phyloP scores from a whole-genome alignment of 306 rosid species.

The Acacia acuminata region DNA sequence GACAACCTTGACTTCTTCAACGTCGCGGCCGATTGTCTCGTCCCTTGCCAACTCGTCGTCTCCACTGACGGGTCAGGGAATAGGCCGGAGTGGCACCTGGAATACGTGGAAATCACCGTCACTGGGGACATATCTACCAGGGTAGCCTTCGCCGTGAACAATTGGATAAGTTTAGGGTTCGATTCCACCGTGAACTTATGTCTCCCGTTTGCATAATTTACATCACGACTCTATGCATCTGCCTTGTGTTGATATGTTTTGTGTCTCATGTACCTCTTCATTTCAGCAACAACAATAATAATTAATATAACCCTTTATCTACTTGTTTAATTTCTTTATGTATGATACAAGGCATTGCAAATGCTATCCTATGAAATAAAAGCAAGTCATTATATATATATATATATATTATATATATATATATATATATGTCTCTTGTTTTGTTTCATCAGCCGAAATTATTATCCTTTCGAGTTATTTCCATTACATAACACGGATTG shows the following conservation, averaged over 20 bases:
- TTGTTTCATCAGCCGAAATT: too few relatives aligned
- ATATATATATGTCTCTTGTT: too few relatives aligned
- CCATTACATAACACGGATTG: too few relatives aligned
- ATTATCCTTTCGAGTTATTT: too few relatives aligned
- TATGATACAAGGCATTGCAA: too few relatives aligned
- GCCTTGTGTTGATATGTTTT: too few relatives aligned
- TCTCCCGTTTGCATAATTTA: neutral
- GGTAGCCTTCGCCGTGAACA: neutral
- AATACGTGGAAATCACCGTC: neutral
- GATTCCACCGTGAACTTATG: neutral
- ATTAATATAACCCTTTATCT: too few relatives aligned
- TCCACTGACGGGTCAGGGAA: neutral
- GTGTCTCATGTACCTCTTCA: too few relatives aligned
- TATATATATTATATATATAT: too few relatives aligned
- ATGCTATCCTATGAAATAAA: too few relatives aligned
- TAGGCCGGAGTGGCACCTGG: neutral
- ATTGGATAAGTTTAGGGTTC: neutral
- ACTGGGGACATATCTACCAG: neutral
- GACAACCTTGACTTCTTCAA: neutral
- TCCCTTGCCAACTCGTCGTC: neutral
- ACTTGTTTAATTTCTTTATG: too few relatives aligned
- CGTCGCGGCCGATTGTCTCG: neutral
- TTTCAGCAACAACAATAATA: too few relatives aligned
- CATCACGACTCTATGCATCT: neutral
- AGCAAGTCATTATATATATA: accelerated